Conservation (phyloP, 192 early-diverging fungal genomes). For the Coemansia sp. region DNA sequence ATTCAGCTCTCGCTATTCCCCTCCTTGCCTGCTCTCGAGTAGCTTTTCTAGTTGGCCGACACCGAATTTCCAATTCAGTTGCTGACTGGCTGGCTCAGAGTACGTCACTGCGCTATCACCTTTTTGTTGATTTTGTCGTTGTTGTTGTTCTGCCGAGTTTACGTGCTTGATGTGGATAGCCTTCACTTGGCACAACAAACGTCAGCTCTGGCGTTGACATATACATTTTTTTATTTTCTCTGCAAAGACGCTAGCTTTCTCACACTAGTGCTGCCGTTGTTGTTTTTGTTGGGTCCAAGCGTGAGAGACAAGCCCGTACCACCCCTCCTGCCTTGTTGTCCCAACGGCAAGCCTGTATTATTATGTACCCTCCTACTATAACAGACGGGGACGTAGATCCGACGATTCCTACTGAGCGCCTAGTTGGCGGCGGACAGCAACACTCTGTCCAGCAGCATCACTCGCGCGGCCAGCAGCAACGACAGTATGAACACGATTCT, state of each 20-base stretch:
- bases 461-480: neutral
- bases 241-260: too few relatives aligned
- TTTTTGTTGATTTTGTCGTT: too few relatives aligned
- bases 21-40: neutral
- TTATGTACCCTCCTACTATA: neutral
- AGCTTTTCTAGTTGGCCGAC: neutral
- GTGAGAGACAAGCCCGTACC: too few relatives aligned
- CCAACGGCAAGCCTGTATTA: neutral
- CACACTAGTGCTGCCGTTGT: too few relatives aligned
- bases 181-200: neutral
- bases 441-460: neutral
- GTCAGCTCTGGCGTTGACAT: neutral
- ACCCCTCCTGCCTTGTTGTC: too few relatives aligned
- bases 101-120: neutral
- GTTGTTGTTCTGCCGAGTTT: neutral
- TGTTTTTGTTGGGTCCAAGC: too few relatives aligned
- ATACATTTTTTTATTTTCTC: neutral
- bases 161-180: neutral
- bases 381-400: neutral
- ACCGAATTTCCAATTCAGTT: neutral
- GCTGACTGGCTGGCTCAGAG: conserved; percentile 2
- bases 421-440: neutral
- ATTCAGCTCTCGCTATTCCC: neutral
- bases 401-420: neutral
- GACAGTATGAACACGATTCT: neutral